Evolutionary conservation across 768 basidiomycete species (phyloP).

Genomic region (Collybia sp.): DNA sequence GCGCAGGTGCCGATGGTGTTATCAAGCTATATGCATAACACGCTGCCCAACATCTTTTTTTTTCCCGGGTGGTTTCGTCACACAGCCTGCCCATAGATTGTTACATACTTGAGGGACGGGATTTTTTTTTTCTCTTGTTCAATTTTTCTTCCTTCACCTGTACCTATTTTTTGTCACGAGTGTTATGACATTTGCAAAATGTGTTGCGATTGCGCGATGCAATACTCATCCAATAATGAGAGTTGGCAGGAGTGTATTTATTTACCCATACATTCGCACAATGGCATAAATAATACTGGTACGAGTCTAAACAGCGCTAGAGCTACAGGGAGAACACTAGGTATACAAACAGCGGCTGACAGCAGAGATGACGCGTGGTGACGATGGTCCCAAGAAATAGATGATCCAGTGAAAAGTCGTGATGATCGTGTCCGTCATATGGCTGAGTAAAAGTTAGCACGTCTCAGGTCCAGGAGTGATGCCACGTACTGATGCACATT

Average conservation of each 20-base stretch:
- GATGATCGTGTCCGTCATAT: background rate
- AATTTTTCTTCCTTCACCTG: constrained; percentile 15
- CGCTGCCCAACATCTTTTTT: constrained; percentile 15
- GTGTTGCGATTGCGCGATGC: background rate
- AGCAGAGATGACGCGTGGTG: constrained; percentile 8
- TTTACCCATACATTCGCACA: background rate
- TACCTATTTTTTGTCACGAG: constrained; percentile 21
- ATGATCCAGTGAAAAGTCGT: background rate
- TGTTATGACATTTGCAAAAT: constrained; percentile 10
- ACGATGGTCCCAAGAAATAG: background rate
- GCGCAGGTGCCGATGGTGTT: constrained; percentile 93
- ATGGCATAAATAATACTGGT: background rate
- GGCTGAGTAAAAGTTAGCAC: no score
- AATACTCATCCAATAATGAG: background rate
- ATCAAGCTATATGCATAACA: constrained; percentile 88
- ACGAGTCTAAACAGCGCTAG: constrained; percentile 21
- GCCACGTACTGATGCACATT: constrained; percentile 68
- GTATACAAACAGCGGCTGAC: constrained; percentile 2
- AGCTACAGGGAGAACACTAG: constrained; percentile 31
- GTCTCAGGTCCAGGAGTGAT: background rate
- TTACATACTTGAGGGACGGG: constrained; percentile 29
- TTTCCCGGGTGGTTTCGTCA: constrained; percentile 6
- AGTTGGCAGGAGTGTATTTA: background rate
- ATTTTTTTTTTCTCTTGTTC: constrained; percentile 18
- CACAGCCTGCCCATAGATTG: constrained; percentile 15